These are phyloP conservation scores for Xylariaceae sp. DNA, from an alignment of 2,329 filamentous ascomycete species.

Conservation along the genomic window DNA sequence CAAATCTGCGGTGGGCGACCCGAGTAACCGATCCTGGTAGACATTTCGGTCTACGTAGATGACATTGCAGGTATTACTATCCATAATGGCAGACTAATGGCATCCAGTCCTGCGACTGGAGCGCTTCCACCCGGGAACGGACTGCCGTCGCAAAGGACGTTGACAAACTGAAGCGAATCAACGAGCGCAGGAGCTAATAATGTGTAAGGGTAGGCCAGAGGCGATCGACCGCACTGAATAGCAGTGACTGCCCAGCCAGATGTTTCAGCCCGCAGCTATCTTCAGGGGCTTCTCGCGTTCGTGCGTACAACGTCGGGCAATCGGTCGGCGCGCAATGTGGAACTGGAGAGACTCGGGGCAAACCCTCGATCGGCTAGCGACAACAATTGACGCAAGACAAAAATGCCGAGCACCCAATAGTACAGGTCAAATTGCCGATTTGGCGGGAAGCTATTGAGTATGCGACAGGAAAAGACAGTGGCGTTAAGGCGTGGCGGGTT, in stretches of 20 bases:
- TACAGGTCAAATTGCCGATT: slow-evolving; percentile 28
- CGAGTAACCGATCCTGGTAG: slow-evolving; percentile 53
- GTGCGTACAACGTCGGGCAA: slow-evolving; percentile 34
- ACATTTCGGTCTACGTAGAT: slow-evolving; percentile 66
- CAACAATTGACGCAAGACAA: slow-evolving; percentile 33
- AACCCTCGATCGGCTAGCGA: slow-evolving; percentile 36
- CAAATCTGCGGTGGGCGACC: slow-evolving; percentile 39
- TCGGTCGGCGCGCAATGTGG: slow-evolving; percentile 34
- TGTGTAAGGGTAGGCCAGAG: slow-evolving; percentile 10
- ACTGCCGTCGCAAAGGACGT: slow-evolving; percentile 32
- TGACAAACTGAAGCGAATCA: not conserved
- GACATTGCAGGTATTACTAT: slow-evolving; percentile 63
- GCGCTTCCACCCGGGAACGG: slow-evolving; percentile 55
- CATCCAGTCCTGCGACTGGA: slow-evolving; percentile 68
- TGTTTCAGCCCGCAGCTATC: slow-evolving; percentile 32
- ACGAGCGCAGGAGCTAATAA: not conserved
- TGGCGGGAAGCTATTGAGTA: slow-evolving; percentile 31
- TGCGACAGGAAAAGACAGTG: slow-evolving; percentile 31
- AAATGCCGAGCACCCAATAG: slow-evolving; percentile 33
- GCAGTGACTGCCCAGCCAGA: slow-evolving; percentile 25
- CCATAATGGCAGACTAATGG: slow-evolving; percentile 63
- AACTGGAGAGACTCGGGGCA: slow-evolving; percentile 33
- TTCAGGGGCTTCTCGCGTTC: slow-evolving; percentile 24
- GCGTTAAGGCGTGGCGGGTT: slow-evolving; percentile 32
- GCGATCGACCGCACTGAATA: slow-evolving; percentile 28